Percentiles rank a stretch among this genome's conserved stretches.
These are phyloP conservation scores for Wickerhamomyces bovis DNA, from an alignment of 805 yeast species.

Conservation along the genomic window DNA sequence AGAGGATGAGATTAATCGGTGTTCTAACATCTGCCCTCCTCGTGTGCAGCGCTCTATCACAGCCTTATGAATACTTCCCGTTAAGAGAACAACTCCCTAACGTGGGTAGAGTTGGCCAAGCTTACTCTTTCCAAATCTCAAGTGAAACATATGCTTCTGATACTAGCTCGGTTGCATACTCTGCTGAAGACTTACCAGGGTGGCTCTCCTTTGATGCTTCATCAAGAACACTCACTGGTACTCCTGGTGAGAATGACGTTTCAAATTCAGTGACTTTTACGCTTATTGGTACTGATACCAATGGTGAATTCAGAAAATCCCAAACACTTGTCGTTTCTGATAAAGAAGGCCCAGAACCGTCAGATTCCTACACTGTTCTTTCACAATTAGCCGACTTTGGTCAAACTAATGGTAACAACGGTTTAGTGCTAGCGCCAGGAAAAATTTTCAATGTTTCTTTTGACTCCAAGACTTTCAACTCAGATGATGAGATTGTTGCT, in stretches of 20 bases:
- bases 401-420: slow-evolving; percentile 67
- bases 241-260: slow-evolving; percentile 44
- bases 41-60: slow-evolving; percentile 23
- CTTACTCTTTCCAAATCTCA: slow-evolving; percentile 61
- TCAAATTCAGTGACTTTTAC: slow-evolving; percentile 43
- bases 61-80: slow-evolving; percentile 67
- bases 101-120: slow-evolving; percentile 66
- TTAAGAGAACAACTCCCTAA: slow-evolving; percentile 79
- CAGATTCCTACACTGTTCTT: slow-evolving; percentile 37
- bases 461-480: slow-evolving; percentile 52
- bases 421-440: slow-evolving; percentile 70
- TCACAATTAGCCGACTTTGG: slow-evolving; percentile 60
- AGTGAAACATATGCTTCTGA: slow-evolving; percentile 57
- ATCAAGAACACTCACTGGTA: slow-evolving; percentile 62
- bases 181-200: slow-evolving; percentile 53
- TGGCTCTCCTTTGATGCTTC: slow-evolving; percentile 74
- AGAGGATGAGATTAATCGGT: neutral
- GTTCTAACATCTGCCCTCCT: neutral
- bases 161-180: slow-evolving; percentile 43
- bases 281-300: slow-evolving; percentile 63
- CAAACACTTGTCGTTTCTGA: slow-evolving; percentile 58
- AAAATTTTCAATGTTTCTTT: slow-evolving; percentile 61
- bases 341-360: slow-evolving; percentile 47
- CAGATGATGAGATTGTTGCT: slow-evolving; percentile 46
- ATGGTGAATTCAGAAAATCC: slow-evolving; percentile 35